Conservation (phyloP, 306 rosid species). For the Quercus parvula region DNA sequence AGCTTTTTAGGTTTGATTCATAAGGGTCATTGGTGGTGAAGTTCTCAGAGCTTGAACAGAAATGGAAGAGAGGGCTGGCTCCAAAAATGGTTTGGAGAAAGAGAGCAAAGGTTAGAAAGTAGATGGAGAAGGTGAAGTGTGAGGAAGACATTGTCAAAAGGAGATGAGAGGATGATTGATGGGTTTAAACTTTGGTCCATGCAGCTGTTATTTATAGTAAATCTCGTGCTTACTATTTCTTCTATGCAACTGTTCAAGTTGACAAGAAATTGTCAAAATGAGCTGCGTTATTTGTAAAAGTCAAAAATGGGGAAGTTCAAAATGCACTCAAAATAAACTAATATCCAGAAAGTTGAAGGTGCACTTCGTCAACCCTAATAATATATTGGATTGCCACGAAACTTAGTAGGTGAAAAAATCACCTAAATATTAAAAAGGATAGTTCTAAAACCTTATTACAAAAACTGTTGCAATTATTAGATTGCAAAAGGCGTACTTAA, state of each 20-base stretch:
- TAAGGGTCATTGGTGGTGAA: constrained; percentile 5
- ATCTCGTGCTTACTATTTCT: neutral
- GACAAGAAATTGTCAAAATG: neutral
- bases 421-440: no score
- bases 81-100: neutral
- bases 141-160: neutral
- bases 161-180: neutral
- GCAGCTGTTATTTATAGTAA: neutral
- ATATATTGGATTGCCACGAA: no score
- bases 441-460: no score
- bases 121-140: neutral
- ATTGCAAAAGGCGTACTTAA: no score
- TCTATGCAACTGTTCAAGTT: neutral
- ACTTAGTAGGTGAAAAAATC: no score
- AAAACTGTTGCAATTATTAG: no score
- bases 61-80: neutral
- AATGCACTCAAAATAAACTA: neutral
- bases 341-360: neutral
- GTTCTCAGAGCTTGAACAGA: neutral
- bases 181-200: no score
- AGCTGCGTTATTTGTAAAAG: neutral
- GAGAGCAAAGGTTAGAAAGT: neutral
- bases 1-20: neutral
- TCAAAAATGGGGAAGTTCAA: neutral
- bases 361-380: no score